Conservation (phyloP, 106 monocot genomes). For the Dendrobium chrysotoxum region DNA sequence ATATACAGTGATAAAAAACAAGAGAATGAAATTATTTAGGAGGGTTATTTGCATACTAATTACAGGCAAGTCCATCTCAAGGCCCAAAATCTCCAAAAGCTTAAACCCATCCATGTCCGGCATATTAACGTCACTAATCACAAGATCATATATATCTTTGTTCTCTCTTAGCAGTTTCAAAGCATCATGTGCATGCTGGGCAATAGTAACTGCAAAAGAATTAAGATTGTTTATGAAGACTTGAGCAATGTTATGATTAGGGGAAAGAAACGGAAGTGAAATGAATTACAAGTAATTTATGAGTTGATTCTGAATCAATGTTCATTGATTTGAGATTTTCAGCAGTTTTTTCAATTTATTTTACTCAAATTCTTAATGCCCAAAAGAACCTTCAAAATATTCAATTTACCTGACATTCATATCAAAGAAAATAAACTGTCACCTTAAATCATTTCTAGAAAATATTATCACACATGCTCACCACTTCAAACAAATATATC, state of each 20-base stretch:
- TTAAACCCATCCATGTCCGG: constrained; percentile 33
- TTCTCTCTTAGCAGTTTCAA: constrained; percentile 23
- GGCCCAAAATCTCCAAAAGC: constrained; percentile 18
- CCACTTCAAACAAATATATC: neutral
- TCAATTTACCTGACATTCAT: neutral
- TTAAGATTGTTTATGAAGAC: neutral
- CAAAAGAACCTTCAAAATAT: too few species aligned
- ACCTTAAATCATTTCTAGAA: neutral
- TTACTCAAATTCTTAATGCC: neutral
- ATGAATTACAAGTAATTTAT: neutral
- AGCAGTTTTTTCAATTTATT: neutral
- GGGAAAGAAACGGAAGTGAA: neutral
- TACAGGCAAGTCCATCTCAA: constrained; percentile 32
- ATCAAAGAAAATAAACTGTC: neutral
- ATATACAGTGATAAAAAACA: neutral
- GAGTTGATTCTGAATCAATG: neutral
- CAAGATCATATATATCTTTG: constrained; percentile 22
- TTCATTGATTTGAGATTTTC: neutral
- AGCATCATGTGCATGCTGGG: constrained; percentile 15
- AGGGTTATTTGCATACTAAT: constrained; percentile 15
- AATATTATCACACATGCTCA: neutral
- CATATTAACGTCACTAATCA: constrained; percentile 30
- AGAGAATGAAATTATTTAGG: neutral
- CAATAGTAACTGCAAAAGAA: constrained; percentile 20
- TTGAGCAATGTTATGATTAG: neutral